A percentile compares a stretch with the other conserved stretches of the same genome.
Evolutionary conservation across 768 basidiomycete species (phyloP).

Genomic region (Pulveroboletus sp.): DNA sequence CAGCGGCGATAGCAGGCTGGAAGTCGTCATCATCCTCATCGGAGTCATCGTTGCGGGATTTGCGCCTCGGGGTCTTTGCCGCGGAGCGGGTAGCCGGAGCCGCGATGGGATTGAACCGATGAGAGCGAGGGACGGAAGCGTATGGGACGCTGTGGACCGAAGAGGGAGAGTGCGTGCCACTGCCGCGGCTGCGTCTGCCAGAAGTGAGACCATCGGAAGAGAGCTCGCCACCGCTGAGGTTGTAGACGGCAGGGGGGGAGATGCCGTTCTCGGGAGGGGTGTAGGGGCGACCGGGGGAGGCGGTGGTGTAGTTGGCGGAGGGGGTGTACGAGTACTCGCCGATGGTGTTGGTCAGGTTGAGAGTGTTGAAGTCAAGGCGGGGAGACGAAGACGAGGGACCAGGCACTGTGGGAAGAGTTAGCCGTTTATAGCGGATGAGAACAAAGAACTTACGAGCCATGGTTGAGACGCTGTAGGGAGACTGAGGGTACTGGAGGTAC

Average conservation of each 20-base stretch:
- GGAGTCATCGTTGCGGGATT: constrained; percentile 58
- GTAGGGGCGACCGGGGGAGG: constrained; percentile 57
- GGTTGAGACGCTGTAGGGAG: constrained; percentile 54
- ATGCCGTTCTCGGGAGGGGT: constrained; percentile 66
- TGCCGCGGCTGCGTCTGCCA: constrained; percentile 66
- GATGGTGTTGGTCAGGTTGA: constrained; percentile 54
- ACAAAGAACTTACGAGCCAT: constrained; percentile 54
- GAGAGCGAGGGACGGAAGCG: constrained; percentile 67
- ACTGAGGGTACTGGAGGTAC: constrained; percentile 71
- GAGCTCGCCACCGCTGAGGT: constrained; percentile 63
- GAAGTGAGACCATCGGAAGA: constrained; percentile 70
- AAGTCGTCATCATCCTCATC: constrained; percentile 77
- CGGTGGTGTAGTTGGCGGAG: constrained; percentile 49
- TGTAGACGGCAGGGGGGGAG: constrained; percentile 70
- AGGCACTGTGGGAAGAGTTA: constrained; percentile 41
- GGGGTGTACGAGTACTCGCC: constrained; percentile 59
- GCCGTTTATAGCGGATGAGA: neutral
- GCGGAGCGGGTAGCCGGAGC: constrained; percentile 50
- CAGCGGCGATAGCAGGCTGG: constrained; percentile 45
- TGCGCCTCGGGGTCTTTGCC: constrained; percentile 46
- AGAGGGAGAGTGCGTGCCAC: constrained; percentile 53
- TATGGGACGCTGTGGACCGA: constrained; percentile 47
- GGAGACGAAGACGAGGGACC: constrained; percentile 50
- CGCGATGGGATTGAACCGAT: constrained; percentile 73
- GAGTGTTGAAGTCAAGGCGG: constrained; percentile 57